Percentiles rank a stretch among this genome's conserved stretches.
Evolutionary conservation across 768 basidiomycete species (phyloP).

Genomic region (Mrakia gelida): DNA sequence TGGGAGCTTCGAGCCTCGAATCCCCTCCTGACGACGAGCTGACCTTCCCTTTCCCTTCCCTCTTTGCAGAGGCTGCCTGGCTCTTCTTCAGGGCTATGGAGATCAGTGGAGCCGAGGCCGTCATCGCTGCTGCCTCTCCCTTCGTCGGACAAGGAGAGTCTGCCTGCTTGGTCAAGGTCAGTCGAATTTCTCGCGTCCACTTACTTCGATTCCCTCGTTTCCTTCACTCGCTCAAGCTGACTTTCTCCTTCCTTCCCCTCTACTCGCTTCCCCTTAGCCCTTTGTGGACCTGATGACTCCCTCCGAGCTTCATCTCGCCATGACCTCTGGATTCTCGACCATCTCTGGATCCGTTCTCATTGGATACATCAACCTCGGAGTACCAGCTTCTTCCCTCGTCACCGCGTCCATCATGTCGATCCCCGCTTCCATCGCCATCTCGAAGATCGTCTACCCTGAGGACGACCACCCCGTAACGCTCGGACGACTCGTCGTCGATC

Average conservation of each 20-base stretch:
- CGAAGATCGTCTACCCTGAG: slow-evolving; percentile 81
- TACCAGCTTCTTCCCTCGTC: slow-evolving; percentile 52
- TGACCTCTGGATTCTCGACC: slow-evolving; percentile 69
- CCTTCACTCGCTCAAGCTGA: no score
- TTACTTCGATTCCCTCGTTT: no score
- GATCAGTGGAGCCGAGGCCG: slow-evolving; percentile 86
- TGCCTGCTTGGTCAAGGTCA: slow-evolving; percentile 57
- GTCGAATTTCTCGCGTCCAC: no score
- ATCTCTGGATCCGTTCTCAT: slow-evolving; percentile 85
- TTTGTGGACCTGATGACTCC: slow-evolving; percentile 78
- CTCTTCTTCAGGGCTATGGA: slow-evolving; percentile 89
- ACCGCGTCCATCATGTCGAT: slow-evolving; percentile 94
- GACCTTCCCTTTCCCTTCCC: neutral
- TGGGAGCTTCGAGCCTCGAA: no score
- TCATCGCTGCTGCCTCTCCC: slow-evolving; percentile 85
- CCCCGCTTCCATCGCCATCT: slow-evolving; percentile 87
- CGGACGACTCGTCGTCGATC: slow-evolving; percentile 72
- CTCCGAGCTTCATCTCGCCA: slow-evolving; percentile 78
- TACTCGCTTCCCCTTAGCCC: slow-evolving; percentile 45
- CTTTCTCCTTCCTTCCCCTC: no score
- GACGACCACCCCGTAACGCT: slow-evolving; percentile 79
- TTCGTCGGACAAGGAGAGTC: slow-evolving; percentile 42
- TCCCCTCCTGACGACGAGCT: no score
- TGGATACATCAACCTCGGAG: slow-evolving; percentile 63
- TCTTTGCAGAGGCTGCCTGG: slow-evolving; percentile 71